Conservation (phyloP, 495 filamentous ascomycete species). For the Xylaria venustula region DNA sequence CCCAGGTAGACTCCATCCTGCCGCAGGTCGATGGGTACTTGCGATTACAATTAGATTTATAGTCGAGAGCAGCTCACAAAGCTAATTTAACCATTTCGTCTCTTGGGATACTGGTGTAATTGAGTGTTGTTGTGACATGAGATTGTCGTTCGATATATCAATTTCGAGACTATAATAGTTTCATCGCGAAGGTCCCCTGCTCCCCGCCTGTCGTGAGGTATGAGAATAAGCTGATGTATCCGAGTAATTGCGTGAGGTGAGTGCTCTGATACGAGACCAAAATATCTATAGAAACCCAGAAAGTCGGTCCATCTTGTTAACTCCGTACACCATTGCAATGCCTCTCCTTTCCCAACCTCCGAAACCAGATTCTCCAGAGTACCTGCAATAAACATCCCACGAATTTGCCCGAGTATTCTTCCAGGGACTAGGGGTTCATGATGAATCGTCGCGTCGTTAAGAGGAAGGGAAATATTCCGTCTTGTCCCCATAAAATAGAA, state of each 20-base stretch:
- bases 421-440: constrained; percentile 4
- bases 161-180: constrained; percentile 10
- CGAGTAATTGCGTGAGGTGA: background rate
- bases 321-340: constrained; percentile 33
- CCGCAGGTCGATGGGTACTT: background rate
- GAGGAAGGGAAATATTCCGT: constrained; percentile 43
- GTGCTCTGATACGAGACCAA: background rate
- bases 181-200: background rate
- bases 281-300: constrained; percentile 14
- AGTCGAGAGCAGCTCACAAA: background rate
- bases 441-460: constrained; percentile 26
- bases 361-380: constrained; percentile 1
- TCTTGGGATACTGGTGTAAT: background rate
- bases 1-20: background rate
- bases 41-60: background rate
- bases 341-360: constrained; percentile 12
- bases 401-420: background rate
- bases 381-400: background rate
- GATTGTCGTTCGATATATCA: constrained; percentile 10
- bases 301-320: constrained; percentile 26
- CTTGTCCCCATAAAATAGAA: constrained; percentile 81
- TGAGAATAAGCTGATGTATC: constrained; percentile 5
- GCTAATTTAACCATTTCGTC: background rate
- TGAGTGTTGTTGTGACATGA: constrained; percentile 1
- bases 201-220: background rate